Evolutionary conservation across 1,284 basidiomycete genomes (phyloP).

Genomic region (Porogramme epimiltina): DNA sequence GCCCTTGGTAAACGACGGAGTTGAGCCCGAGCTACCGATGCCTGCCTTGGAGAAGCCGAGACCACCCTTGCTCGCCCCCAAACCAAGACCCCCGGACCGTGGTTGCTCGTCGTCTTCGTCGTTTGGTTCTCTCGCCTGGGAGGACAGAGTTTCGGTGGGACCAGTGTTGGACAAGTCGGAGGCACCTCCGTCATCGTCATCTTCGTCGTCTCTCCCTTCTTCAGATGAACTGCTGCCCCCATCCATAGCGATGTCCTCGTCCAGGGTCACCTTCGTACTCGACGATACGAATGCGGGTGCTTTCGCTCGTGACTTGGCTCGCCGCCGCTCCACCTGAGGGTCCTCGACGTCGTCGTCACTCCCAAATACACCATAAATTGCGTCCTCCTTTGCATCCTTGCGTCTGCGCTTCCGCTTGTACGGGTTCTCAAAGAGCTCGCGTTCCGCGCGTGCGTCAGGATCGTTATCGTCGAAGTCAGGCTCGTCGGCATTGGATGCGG

Average conservation of each 20-base stretch:
- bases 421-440: slow-evolving; percentile 79
- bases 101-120: slow-evolving; percentile 44
- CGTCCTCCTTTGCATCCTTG: slow-evolving; percentile 72
- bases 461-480: slow-evolving; percentile 51
- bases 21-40: slow-evolving; percentile 20
- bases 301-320: slow-evolving; percentile 71
- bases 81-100: slow-evolving; percentile 48
- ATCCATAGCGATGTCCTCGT: slow-evolving; percentile 32
- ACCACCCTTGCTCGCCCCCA: slow-evolving; percentile 32
- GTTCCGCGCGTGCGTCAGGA: slow-evolving; percentile 75
- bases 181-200: slow-evolving; percentile 25
- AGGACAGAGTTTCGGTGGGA: slow-evolving; percentile 52
- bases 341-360: slow-evolving; percentile 64
- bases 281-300: slow-evolving; percentile 77
- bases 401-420: slow-evolving; percentile 69
- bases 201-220: slow-evolving; percentile 34
- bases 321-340: slow-evolving; percentile 25
- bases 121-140: slow-evolving; percentile 51
- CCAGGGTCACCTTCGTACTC: slow-evolving; percentile 46
- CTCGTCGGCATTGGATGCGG: slow-evolving; percentile 54
- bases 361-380: slow-evolving; percentile 84
- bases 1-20: slow-evolving; percentile 39
- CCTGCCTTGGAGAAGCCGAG: slow-evolving; percentile 37
- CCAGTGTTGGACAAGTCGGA: slow-evolving; percentile 42
- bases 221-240: slow-evolving; percentile 34